Evolutionary conservation across 371 early-diverging fungal species (phyloP).

Genomic region (Blakeslea trispora): DNA sequence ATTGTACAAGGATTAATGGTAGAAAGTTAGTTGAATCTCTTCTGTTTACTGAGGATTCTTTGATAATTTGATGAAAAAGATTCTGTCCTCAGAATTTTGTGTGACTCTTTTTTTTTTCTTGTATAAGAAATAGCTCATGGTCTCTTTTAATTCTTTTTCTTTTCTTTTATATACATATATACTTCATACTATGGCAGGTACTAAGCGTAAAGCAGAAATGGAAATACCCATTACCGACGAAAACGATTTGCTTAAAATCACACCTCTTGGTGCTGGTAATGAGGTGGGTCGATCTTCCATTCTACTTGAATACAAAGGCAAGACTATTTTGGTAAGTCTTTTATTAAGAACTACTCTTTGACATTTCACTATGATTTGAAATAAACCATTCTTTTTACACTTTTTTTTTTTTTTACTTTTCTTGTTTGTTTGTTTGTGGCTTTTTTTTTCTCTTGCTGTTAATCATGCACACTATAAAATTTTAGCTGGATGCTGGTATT

Average conservation of each 20-base stretch:
- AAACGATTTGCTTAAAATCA: conserved; percentile 81
- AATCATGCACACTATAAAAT: neutral
- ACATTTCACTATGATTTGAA: conserved; percentile 7
- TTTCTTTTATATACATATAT: too few species aligned
- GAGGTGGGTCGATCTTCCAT: conserved; percentile 99
- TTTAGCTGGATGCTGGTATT: conserved; percentile 97
- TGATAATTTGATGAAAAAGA: too few species aligned
- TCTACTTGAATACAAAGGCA: conserved; percentile 94
- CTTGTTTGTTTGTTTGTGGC: conserved; percentile 13
- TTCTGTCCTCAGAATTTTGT: too few species aligned
- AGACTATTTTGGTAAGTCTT: conserved; percentile 86
- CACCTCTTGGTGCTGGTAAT: conserved; percentile 98
- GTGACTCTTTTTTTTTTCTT: too few species aligned
- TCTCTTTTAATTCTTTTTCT: conserved; percentile 5
- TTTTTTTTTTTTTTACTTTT: conserved; percentile 9
- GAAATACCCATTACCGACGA: conserved; percentile 59
- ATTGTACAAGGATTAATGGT: too few species aligned
- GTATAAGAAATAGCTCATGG: too few species aligned
- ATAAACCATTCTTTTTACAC: conserved; percentile 2
- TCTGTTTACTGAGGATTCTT: too few species aligned
- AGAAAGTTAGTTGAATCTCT: too few species aligned
- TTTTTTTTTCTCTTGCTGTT: conserved; percentile 19
- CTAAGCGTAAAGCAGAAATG: conserved; percentile 52
- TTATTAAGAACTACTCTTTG: neutral
- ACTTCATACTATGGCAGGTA: conserved; percentile 34